Evolutionary conservation across 495 filamentous ascomycete genomes (phyloP).

Genomic region (Lophium mytilinum): DNA sequence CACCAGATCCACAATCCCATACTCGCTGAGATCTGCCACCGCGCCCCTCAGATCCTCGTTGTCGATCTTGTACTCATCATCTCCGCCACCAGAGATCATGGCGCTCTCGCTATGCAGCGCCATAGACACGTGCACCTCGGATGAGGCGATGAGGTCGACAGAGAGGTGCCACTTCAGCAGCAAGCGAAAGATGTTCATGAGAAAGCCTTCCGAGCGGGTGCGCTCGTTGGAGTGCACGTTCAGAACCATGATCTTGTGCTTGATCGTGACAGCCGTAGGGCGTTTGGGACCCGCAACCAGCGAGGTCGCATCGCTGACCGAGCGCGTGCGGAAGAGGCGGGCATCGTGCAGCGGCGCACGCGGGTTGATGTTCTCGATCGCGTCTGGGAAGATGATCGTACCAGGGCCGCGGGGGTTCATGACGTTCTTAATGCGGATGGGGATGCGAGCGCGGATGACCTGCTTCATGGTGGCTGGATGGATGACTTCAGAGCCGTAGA

Average conservation of each 20-base stretch:
- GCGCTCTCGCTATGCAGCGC: conserved; percentile 63
- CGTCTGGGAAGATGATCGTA: conserved; percentile 64
- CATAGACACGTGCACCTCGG: conserved; percentile 92
- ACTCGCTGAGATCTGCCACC: conserved; percentile 57
- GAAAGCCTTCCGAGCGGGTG: conserved; percentile 80
- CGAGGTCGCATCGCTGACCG: conserved; percentile 16
- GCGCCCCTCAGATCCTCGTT: conserved; percentile 31
- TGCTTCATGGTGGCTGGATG: conserved; percentile 99
- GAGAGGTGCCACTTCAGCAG: conserved; percentile 71
- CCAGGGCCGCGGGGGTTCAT: conserved; percentile 84
- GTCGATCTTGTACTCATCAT: conserved; percentile 49
- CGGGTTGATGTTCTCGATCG: conserved; percentile 40
- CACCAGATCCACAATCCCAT: conserved; percentile 77
- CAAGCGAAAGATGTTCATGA: conserved; percentile 81
- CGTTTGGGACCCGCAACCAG: conserved; percentile 25
- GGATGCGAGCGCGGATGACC: conserved; percentile 84
- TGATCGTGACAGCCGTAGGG: conserved; percentile 93
- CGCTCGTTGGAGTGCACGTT: conserved; percentile 93
- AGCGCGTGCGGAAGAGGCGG: conserved; percentile 32
- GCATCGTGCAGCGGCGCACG: conserved; percentile 40
- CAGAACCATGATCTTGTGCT: conserved; percentile 83
- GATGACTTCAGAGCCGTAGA: conserved; percentile 64
- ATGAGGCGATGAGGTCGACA: conserved; percentile 88
- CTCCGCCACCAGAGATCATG: conserved; percentile 44
- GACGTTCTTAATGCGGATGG: conserved; percentile 96